Conservation (phyloP, 2,329 filamentous ascomycete species). For the Biscogniauxia marginata region DNA sequence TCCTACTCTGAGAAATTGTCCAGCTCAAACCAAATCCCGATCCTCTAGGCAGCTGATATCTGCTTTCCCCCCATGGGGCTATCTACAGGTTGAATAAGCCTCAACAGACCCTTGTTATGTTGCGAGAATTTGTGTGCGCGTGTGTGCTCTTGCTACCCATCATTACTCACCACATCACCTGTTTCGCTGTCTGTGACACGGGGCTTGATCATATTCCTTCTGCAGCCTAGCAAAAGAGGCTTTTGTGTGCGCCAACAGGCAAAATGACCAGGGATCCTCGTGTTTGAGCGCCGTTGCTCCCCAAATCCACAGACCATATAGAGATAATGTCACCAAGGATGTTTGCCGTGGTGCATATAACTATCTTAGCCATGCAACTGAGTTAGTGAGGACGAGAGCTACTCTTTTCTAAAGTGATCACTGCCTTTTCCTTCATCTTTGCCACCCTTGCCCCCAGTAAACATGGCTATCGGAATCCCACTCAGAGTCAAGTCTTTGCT, state of each 20-base stretch:
- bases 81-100: neutral
- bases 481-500: slow-evolving; percentile 26
- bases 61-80: neutral
- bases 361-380: too few species aligned
- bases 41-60: neutral
- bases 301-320: neutral
- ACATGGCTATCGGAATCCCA: slow-evolving; percentile 24
- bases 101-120: neutral
- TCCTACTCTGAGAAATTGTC: neutral
- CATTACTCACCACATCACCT: slow-evolving; percentile 11
- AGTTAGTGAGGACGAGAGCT: neutral
- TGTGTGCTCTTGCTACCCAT: slow-evolving; percentile 1
- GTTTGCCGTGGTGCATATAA: neutral
- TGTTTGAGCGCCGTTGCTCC: neutral
- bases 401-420: neutral
- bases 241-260: neutral
- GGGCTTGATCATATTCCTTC: slow-evolving; percentile 6
- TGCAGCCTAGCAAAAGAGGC: neutral
- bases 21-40: neutral
- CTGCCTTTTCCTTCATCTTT: neutral
- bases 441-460: neutral
- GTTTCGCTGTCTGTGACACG: slow-evolving; percentile 8
- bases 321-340: neutral
- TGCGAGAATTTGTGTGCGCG: neutral
- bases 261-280: neutral